Evolutionary conservation across 441 rosid genomes (phyloP).

Genomic region (Eruca vesicaria): DNA sequence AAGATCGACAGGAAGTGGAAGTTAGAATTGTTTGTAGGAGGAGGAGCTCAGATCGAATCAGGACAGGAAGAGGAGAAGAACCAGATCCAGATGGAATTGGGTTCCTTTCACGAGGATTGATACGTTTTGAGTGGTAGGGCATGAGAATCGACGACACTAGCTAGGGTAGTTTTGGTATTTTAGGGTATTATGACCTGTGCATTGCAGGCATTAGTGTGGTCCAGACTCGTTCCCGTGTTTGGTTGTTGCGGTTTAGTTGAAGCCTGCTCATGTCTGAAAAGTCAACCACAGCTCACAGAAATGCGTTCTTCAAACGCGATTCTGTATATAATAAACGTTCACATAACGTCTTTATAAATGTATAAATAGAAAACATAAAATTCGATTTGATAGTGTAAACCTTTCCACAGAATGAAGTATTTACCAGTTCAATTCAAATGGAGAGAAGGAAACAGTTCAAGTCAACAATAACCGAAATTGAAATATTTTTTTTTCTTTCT

Average conservation of each 20-base stretch:
- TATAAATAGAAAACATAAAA: neutral
- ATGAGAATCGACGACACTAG: slow-evolving; percentile 11
- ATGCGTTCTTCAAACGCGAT: neutral
- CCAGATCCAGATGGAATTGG: slow-evolving; percentile 25
- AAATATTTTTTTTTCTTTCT: neutral
- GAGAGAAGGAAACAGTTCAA: neutral
- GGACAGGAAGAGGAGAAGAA: slow-evolving; percentile 10
- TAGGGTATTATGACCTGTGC: slow-evolving; percentile 11
- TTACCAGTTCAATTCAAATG: slow-evolving; percentile 17
- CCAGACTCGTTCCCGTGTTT: slow-evolving; percentile 20
- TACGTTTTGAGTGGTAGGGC: slow-evolving; percentile 30
- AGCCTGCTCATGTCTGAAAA: neutral
- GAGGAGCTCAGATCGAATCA: neutral
- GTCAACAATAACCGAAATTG: slow-evolving; percentile 17
- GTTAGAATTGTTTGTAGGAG: neutral
- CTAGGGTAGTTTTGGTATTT: slow-evolving; percentile 23
- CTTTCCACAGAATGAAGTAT: neutral
- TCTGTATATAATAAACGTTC: neutral
- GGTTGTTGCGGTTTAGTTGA: slow-evolving; percentile 27
- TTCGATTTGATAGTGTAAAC: neutral
- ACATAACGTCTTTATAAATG: neutral
- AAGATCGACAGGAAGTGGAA: neutral
- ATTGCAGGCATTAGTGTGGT: slow-evolving; percentile 20
- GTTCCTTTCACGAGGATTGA: slow-evolving; percentile 27
- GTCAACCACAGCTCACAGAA: neutral